These are phyloP conservation scores for Botryotinia calthae DNA, from an alignment of 2,329 filamentous ascomycete genomes.

Conservation along the genomic window DNA sequence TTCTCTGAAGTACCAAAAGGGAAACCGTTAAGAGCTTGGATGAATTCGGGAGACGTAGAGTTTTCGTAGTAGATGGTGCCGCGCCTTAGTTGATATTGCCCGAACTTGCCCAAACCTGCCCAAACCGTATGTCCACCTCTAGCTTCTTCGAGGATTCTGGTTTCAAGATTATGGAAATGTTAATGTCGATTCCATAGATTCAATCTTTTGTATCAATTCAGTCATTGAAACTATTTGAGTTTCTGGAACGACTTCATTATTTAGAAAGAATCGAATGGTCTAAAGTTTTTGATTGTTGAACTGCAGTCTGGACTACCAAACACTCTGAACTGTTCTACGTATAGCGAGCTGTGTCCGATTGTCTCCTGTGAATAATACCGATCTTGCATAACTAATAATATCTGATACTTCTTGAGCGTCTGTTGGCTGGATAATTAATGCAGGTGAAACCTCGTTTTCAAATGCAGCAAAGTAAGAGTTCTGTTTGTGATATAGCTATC, in stretches of 20 bases:
- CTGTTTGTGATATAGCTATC: not conserved
- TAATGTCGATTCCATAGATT: no score
- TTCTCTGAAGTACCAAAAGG: not conserved
- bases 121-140: not conserved
- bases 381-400: not conserved
- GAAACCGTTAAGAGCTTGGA: no score
- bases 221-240: no score
- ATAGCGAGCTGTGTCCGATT: not conserved
- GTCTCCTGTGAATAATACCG: not conserved
- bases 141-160: no score
- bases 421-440: not conserved
- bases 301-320: no score
- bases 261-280: no score
- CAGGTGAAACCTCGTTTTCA: not conserved
- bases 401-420: not conserved
- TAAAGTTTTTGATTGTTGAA: no score
- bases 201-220: no score
- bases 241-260: no score
- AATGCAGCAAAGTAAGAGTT: not conserved
- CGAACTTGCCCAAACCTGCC: slow-evolving; percentile 41
- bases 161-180: no score
- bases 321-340: not conserved
- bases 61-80: slow-evolving; percentile 27
- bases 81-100: slow-evolving; percentile 49
- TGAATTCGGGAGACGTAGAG: no score